Evolutionary conservation across 441 rosid genomes (phyloP).

Genomic region (Erodium texanum): DNA sequence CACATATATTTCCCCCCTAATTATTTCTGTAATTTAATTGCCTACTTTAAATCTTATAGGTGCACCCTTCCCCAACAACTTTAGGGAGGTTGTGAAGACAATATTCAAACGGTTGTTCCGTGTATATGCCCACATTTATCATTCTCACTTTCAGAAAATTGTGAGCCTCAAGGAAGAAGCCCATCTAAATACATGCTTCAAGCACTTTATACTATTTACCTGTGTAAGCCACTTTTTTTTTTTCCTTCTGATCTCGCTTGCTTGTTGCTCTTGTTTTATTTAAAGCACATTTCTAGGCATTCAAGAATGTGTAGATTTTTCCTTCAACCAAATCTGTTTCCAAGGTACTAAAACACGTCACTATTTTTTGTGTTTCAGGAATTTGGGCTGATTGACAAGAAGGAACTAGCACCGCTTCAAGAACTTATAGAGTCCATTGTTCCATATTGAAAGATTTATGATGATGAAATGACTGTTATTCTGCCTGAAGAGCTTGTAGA

Average conservation of each 20-base stretch:
- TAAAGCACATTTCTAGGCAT: no score
- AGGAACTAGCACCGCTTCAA: constrained; percentile 94
- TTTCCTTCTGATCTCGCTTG: background rate
- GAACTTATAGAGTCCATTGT: constrained; percentile 82
- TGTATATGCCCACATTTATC: constrained; percentile 91
- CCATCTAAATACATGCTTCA: constrained; percentile 96
- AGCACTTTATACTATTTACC: constrained; percentile 90
- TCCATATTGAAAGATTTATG: background rate
- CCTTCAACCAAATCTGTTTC: no score
- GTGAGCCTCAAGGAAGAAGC: constrained; percentile 99
- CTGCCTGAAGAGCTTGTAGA: background rate
- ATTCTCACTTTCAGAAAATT: constrained; percentile 94
- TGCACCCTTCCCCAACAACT: constrained; percentile 86
- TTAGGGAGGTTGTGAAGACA: constrained; percentile 92
- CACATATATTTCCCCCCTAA: background rate
- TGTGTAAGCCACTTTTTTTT: constrained; percentile 44
- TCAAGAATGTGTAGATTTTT: no score
- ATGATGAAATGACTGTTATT: background rate
- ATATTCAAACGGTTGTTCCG: constrained; percentile 90
- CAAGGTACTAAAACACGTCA: no score
- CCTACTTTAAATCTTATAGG: constrained; percentile 37
- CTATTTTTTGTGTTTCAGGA: constrained; percentile 46
- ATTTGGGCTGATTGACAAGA: constrained; percentile 90
- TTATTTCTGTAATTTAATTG: background rate
- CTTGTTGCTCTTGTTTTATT: no score